Conservation (phyloP, 1,284 basidiomycete species). For the Tilletia caries region DNA sequence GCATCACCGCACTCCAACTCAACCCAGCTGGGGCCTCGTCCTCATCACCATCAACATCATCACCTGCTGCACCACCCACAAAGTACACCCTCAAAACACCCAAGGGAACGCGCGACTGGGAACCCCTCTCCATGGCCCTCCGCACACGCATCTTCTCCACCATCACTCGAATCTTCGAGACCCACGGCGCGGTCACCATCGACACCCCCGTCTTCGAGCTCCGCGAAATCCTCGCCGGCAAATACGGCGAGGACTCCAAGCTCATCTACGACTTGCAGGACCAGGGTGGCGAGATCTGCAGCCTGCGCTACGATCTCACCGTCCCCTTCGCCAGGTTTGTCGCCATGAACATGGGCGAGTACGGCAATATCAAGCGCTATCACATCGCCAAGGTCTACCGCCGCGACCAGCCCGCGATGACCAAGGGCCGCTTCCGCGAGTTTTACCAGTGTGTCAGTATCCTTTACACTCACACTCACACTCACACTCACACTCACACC, state of each 20-base stretch:
- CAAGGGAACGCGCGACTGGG: slow-evolving; percentile 93
- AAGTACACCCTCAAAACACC: slow-evolving; percentile 53
- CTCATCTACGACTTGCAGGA: slow-evolving; percentile 97
- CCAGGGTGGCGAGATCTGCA: slow-evolving; percentile 96
- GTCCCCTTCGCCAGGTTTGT: slow-evolving; percentile 90
- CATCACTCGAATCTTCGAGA: slow-evolving; percentile 82
- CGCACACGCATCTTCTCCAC: slow-evolving; percentile 84
- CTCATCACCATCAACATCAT: not conserved
- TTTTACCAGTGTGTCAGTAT: slow-evolving; percentile 88
- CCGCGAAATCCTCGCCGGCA: slow-evolving; percentile 89
- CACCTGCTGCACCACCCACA: slow-evolving; percentile 21
- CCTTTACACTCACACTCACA: not conserved
- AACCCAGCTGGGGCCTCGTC: not conserved
- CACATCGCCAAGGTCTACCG: slow-evolving; percentile 98
- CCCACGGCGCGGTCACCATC: slow-evolving; percentile 85
- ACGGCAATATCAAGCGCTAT: slow-evolving; percentile 74
- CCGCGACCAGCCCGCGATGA: slow-evolving; percentile 94
- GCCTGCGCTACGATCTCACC: slow-evolving; percentile 91
- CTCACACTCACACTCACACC: not conserved
- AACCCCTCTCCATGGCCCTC: slow-evolving; percentile 88
- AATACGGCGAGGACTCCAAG: slow-evolving; percentile 82
- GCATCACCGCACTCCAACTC: not conserved
- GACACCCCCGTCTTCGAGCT: slow-evolving; percentile 98
- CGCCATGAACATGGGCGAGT: slow-evolving; percentile 82
- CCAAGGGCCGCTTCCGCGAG: slow-evolving; percentile 95